Conservation (phyloP, 768 basidiomycete genomes). For the Lentinula lateritia region DNA sequence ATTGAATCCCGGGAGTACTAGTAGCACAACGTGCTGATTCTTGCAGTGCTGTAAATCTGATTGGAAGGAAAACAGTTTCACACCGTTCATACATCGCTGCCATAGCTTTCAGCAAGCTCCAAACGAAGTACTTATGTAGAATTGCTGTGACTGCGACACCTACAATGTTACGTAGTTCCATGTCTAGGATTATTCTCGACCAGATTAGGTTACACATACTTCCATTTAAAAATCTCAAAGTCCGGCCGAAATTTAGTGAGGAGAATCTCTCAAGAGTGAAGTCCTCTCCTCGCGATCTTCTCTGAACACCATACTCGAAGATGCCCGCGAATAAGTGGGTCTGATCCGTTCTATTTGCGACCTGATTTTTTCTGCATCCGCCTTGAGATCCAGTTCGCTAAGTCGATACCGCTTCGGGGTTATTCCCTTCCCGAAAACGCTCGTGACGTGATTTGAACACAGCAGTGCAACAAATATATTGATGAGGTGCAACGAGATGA, state of each 20-base stretch:
- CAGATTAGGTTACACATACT: background rate
- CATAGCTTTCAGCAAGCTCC: too few species aligned
- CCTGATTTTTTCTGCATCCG: conserved; percentile 29
- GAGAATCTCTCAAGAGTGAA: conserved; percentile 1
- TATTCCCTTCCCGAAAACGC: conserved; percentile 59
- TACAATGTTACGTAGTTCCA: too few species aligned
- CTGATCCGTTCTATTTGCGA: conserved; percentile 8
- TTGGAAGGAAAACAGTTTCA: background rate
- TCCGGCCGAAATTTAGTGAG: background rate
- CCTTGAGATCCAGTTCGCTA: conserved; percentile 38
- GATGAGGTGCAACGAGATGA: conserved; percentile 54
- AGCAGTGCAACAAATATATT: conserved; percentile 56
- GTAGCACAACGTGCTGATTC: background rate
- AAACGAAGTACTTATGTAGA: too few species aligned
- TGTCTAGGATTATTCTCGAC: background rate
- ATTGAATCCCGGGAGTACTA: background rate
- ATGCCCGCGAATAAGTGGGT: conserved; percentile 16
- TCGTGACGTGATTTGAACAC: conserved; percentile 65
- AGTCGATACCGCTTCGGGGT: conserved; percentile 57
- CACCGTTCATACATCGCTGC: too few species aligned
- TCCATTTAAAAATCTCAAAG: too few species aligned
- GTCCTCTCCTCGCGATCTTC: conserved; percentile 17
- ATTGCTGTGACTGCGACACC: too few species aligned
- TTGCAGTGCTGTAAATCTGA: background rate
- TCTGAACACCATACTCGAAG: conserved; percentile 16